Conservation (phyloP, 768 basidiomycete species). For the Leccinum pellstonianum region DNA sequence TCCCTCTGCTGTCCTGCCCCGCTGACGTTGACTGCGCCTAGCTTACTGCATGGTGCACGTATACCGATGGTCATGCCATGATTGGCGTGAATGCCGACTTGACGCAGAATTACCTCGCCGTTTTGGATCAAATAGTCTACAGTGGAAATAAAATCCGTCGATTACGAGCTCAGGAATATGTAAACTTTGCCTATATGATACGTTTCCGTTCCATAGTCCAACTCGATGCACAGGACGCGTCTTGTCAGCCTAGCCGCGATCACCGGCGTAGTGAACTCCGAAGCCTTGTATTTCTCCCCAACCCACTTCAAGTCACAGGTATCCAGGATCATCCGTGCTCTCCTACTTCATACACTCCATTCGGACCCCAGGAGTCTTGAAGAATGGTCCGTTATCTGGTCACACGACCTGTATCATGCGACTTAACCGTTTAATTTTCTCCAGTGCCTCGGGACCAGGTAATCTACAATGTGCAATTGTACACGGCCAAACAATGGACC, state of each 20-base stretch:
- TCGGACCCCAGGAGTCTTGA: constrained; percentile 59
- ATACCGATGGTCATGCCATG: constrained; percentile 81
- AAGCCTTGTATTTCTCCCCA: constrained; percentile 76
- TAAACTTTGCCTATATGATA: constrained; percentile 25
- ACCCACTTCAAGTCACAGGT: constrained; percentile 73
- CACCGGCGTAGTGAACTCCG: constrained; percentile 77
- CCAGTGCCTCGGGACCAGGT: constrained; percentile 45
- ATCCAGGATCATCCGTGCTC: constrained; percentile 64
- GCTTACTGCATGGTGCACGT: constrained; percentile 93
- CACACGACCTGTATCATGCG: not conserved
- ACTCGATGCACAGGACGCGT: constrained; percentile 54
- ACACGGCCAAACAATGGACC: constrained; percentile 27
- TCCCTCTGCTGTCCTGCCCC: not conserved
- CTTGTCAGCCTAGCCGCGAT: constrained; percentile 85
- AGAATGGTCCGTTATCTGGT: constrained; percentile 51
- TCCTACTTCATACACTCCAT: constrained; percentile 68
- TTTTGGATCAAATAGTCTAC: constrained; percentile 60
- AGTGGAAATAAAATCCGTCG: constrained; percentile 44
- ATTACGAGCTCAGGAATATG: constrained; percentile 77
- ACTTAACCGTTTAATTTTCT: not conserved
- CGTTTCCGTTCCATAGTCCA: not conserved
- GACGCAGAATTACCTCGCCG: constrained; percentile 67
- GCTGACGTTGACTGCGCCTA: constrained; percentile 29
- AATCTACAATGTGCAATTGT: constrained; percentile 24
- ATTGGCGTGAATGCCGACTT: constrained; percentile 65